Conservation (phyloP, 208 protist species). For the Polymyxa betae region DNA sequence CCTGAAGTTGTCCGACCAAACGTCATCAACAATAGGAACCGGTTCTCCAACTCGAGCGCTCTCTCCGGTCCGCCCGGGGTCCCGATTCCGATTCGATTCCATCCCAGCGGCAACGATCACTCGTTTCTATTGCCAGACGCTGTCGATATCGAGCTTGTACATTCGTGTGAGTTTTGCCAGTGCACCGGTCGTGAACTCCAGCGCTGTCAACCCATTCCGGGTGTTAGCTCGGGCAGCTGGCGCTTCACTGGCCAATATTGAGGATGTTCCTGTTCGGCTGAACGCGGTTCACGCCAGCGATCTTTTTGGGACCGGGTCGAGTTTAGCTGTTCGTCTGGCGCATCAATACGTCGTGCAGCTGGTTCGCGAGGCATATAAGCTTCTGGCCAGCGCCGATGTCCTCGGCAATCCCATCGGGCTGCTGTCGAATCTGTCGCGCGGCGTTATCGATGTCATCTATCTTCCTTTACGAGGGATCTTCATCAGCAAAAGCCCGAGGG, state of each 20-base stretch:
- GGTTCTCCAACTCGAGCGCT: not conserved
- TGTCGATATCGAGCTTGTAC: not conserved
- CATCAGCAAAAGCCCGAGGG: not conserved
- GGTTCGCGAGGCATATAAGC: conserved; percentile 1
- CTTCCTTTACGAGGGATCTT: not conserved
- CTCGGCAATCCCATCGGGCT: conserved; percentile 15
- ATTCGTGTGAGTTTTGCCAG: not conserved
- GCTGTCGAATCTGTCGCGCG: not conserved
- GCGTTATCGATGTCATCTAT: not conserved
- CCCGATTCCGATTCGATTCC: not conserved
- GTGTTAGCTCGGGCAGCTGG: conserved; percentile 18
- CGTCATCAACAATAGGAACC: not conserved
- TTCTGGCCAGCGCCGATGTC: conserved; percentile 15
- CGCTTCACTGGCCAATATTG: conserved; percentile 34
- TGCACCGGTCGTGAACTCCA: not conserved
- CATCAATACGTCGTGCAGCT: conserved; percentile 4
- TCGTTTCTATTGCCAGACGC: not conserved
- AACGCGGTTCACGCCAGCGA: not conserved
- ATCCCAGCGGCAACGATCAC: not conserved
- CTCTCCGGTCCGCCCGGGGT: not conserved
- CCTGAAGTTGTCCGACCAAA: not conserved
- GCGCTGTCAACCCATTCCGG: not conserved
- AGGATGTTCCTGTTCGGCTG: not conserved
- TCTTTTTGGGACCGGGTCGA: not conserved
- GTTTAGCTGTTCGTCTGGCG: not conserved